These are phyloP conservation scores for Thyridium curvatum DNA, from an alignment of 2,329 filamentous ascomycete genomes.

Conservation along the genomic window DNA sequence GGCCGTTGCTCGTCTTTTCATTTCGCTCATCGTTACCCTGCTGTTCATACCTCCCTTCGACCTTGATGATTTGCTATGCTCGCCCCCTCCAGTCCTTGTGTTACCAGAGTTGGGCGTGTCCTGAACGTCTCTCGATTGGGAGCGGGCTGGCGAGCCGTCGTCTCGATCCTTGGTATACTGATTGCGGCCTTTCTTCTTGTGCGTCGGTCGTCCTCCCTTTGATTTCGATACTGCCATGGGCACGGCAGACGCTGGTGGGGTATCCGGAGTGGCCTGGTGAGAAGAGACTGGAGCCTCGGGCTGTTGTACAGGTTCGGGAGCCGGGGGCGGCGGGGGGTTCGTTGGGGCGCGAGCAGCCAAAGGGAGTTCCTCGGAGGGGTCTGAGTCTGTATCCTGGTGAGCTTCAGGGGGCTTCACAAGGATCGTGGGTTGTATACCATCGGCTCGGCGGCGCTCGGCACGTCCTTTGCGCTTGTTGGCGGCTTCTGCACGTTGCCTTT, in stretches of 20 bases:
- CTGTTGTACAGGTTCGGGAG: slow-evolving; percentile 20
- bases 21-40: slow-evolving; percentile 79
- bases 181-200: slow-evolving; percentile 67
- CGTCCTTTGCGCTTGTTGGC: slow-evolving; percentile 76
- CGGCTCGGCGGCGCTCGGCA: slow-evolving; percentile 71
- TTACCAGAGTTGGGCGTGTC: slow-evolving; percentile 24
- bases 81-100: slow-evolving; percentile 21
- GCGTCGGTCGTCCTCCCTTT: slow-evolving; percentile 50
- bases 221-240: slow-evolving; percentile 51
- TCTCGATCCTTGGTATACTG: slow-evolving; percentile 74
- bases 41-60: slow-evolving; percentile 49
- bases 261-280: slow-evolving; percentile 36
- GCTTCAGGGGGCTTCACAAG: slow-evolving; percentile 22
- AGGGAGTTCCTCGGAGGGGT: slow-evolving; percentile 62
- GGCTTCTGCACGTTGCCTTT: slow-evolving; percentile 66
- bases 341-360: slow-evolving; percentile 33
- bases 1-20: slow-evolving; percentile 75
- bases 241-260: slow-evolving; percentile 32
- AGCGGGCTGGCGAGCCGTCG: slow-evolving; percentile 51
- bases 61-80: slow-evolving; percentile 46
- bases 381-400: slow-evolving; percentile 54
- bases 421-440: slow-evolving; percentile 51
- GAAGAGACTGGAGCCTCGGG: slow-evolving; percentile 38
- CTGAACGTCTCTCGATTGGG: slow-evolving; percentile 45
- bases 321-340: slow-evolving; percentile 13